Base-by-base conservation (phyloP, 768 basidiomycete genomes). In the Auricularia sp. region DNA sequence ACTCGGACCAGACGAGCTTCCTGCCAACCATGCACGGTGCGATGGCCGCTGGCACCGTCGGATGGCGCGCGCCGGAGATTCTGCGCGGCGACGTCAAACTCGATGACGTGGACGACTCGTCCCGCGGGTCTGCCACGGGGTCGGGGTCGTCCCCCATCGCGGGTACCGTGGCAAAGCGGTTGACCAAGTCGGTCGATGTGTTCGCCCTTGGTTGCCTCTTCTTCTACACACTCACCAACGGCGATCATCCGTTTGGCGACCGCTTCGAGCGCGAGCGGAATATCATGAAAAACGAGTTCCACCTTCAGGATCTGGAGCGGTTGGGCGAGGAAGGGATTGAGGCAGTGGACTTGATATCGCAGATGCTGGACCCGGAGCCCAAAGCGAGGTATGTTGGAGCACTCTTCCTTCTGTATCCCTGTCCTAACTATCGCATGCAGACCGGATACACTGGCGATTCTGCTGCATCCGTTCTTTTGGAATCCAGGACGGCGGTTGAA, bases 381-480 rank as follows among this genome's bases (percentile, higher is more conserved):
- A 80, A 79, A 56, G 79, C 82, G 62, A 80, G 96, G 96, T 91
- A 65, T 62, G 87, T 77, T 36, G 44, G 21, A 66, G 7, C 44
- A 18, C 14, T 5, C 29, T 29, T 64, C 43, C 23, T n/a, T 62
- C 34, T 2, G 6, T 21, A 23, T 12, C 18, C 6, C 47, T 33
- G 18, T 43, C 29, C 33, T 42, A 7, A 6, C 70, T 68, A 36
- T 68, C 42, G 53, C 62, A 44, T 60, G 36, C 59, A 93, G 96
- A 71, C 97, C 95, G 1, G 88, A 94, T 68, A 96, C 95, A 6
- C 84, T 83, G 12, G 84, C 84, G n/a, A 90, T 89, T 74, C 80
- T 98, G 21, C 77, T 90, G 23, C 96, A 98, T 76, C 97, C 97
- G 0, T 96, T 91, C 80, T 99, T 98, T 79, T 99, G 97, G 97